phyloP scores from a whole-genome alignment of 495 filamentous ascomycete species.

The Viridothelium virens region DNA sequence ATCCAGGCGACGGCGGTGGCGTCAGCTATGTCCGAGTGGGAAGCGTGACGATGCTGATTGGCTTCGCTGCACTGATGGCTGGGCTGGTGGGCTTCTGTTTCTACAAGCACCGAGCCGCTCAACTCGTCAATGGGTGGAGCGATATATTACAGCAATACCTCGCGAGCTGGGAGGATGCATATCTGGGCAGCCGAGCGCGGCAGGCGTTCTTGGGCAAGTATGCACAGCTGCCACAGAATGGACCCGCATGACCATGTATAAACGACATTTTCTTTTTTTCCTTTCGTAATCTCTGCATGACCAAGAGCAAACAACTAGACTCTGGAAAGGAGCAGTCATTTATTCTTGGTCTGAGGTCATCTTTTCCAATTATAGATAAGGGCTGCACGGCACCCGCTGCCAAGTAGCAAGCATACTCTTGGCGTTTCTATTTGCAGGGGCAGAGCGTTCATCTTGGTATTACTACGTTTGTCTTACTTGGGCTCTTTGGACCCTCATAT shows the following conservation, averaged over 20 bases:
- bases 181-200: not conserved
- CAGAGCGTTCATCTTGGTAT: slow-evolving; percentile 3
- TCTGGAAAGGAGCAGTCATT: not conserved
- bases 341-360: not conserved
- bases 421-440: not conserved
- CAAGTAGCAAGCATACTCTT: not conserved
- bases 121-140: slow-evolving; percentile 8
- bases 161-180: slow-evolving; percentile 4
- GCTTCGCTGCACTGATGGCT: not conserved
- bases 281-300: not conserved
- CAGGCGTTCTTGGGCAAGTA: slow-evolving; percentile 8
- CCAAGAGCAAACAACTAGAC: not conserved
- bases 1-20: not conserved
- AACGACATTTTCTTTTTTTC: not conserved
- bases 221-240: not conserved
- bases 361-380: not conserved
- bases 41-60: slow-evolving; percentile 7
- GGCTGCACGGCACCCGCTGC: not conserved
- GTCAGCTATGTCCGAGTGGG: not conserved
- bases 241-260: not conserved
- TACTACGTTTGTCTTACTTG: not conserved
- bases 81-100: slow-evolving; percentile 2
- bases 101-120: not conserved
- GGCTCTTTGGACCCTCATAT: not conserved
- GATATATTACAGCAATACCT: not conserved